Evolutionary conservation across 306 rosid genomes (phyloP), one percentile per base, ranked within the genome.

Genomic region (Rosa lucieae): DNA sequence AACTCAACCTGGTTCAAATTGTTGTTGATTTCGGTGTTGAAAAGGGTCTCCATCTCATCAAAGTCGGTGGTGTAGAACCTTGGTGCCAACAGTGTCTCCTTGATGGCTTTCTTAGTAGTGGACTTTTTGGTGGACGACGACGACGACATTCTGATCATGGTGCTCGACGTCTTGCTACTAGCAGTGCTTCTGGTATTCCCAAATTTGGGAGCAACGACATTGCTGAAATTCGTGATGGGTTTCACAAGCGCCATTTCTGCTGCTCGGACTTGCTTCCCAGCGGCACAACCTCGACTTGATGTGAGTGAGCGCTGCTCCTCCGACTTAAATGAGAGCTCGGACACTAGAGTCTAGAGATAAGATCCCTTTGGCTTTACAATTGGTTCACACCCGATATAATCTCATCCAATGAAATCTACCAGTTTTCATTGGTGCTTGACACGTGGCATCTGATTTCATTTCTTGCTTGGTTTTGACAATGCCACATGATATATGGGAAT

Each of bases 31-130:
- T 95, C 99, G 12, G 96, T 82, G 88, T 95, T 95, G 99, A 95
- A 95, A 12, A 95, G 99, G 14, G 86, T 85, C 94, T 95, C 98
- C 99, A 95, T 95, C 73, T 95, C 99, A 67, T 95, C 98, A 52
- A 95, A 95, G 52, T 95, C 99, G 11, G 99, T 93, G 68, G 99
- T 95, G 90, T 95, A 95, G 72, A 95, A 95, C 89, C 99, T 82
- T 14, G 99, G 99, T 0, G 98, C 82, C 87, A 95, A 79, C 71
- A 95, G 99, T 79, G 98, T 89, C 87, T 95, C 99, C 77, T 95
- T 89, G 43, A 94, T 90, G 13, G 77, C 83, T 67, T 67, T 67
- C 71, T 67, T 67, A 14, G 86, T 85, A 79, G 88, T 86, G 43
- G 80, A 73, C 0, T 90, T 61, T 20, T 92, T 44, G 13, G 88